Conservation (phyloP, 2,329 filamentous ascomycete species). For the Verticillium nubilum region DNA sequence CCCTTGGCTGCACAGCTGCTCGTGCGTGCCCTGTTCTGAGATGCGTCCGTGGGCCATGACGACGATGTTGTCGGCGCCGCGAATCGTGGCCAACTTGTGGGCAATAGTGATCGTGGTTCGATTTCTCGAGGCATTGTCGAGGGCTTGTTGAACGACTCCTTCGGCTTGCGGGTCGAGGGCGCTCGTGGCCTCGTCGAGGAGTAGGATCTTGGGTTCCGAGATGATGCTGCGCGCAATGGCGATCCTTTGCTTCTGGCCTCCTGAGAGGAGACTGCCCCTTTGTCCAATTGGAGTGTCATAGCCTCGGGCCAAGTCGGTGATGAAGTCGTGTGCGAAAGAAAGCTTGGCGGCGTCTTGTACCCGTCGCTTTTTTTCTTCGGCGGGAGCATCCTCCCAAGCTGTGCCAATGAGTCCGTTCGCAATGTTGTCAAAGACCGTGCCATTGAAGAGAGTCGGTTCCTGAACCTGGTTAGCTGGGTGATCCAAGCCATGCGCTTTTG, state of each 20-base stretch:
- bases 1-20: slow-evolving; percentile 36
- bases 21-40: slow-evolving; percentile 52
- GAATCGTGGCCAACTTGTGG: slow-evolving; percentile 45
- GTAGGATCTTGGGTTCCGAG: slow-evolving; percentile 49
- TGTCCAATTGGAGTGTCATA: slow-evolving; percentile 62
- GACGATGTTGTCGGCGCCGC: slow-evolving; percentile 52
- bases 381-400: slow-evolving; percentile 27
- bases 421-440: slow-evolving; percentile 47
- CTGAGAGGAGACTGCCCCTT: slow-evolving; percentile 58
- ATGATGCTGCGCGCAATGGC: slow-evolving; percentile 54
- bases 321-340: slow-evolving; percentile 14
- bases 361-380: slow-evolving; percentile 28
- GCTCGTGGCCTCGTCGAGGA: slow-evolving; percentile 58
- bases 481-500: not conserved
- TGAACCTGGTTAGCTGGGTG: slow-evolving; percentile 20
- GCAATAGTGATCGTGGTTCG: slow-evolving; percentile 57
- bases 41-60: slow-evolving; percentile 49
- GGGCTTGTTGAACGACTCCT: slow-evolving; percentile 40
- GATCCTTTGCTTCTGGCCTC: slow-evolving; percentile 59
- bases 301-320: slow-evolving; percentile 27
- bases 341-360: slow-evolving; percentile 1
- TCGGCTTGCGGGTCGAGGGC: slow-evolving; percentile 56
- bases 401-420: slow-evolving; percentile 34
- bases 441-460: slow-evolving; percentile 50
- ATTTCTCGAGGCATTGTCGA: slow-evolving; percentile 41